phyloP scores from a whole-genome alignment of 2,329 filamentous ascomycete species.

The Acrocalymma vagum region DNA sequence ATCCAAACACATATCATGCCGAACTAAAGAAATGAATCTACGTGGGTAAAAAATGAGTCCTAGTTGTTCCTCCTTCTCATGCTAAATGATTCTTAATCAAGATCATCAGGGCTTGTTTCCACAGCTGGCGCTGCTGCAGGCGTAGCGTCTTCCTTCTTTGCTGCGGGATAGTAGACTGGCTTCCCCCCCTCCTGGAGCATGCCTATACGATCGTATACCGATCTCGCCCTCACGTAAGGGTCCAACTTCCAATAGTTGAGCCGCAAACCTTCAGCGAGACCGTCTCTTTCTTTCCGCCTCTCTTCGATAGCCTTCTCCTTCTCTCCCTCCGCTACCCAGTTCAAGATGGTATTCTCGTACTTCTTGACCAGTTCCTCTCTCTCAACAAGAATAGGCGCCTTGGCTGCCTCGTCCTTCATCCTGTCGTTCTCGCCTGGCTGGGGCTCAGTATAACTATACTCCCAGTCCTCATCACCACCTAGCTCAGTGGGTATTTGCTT shows the following conservation, averaged over 20 bases:
- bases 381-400: conserved; percentile 69
- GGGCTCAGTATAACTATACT: conserved; percentile 84
- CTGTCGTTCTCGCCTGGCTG: conserved; percentile 75
- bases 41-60: no score
- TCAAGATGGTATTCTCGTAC: conserved; percentile 77
- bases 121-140: conserved; percentile 12
- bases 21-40: no score
- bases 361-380: conserved; percentile 72
- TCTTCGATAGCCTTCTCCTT: conserved; percentile 49
- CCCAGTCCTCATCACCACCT: conserved; percentile 85
- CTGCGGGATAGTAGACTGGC: conserved; percentile 73
- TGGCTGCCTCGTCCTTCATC: conserved; percentile 70
- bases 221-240: conserved; percentile 82
- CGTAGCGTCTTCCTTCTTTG: conserved; percentile 15
- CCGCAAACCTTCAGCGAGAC: conserved; percentile 69
- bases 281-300: conserved; percentile 65
- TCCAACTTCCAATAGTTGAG: conserved; percentile 90
- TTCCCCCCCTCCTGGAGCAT: conserved; percentile 73
- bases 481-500: conserved; percentile 81
- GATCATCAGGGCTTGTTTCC: conserved; percentile 42
- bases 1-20: no score
- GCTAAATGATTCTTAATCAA: conserved; percentile 36
- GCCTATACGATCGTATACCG: conserved; percentile 84
- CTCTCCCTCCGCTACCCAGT: conserved; percentile 72
- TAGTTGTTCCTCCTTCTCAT: not conserved